Evolutionary conservation across 116 monocot species (phyloP).

Genomic region (Phalaenopsis hybrid): DNA sequence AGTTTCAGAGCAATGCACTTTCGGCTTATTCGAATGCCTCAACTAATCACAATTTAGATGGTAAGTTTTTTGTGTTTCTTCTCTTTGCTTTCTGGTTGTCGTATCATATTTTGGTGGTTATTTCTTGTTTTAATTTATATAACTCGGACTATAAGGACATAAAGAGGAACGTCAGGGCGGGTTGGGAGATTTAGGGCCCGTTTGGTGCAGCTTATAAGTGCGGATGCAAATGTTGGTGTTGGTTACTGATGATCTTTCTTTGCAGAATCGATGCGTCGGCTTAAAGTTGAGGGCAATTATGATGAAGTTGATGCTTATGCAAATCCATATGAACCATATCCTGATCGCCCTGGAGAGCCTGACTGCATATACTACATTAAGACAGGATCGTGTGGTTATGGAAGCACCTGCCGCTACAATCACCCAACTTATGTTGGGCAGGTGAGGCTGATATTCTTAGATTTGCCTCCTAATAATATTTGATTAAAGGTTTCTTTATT

Average conservation of each 20-base stretch:
- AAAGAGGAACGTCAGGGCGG: neutral
- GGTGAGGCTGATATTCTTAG: conserved; percentile 11
- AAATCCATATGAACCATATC: no score
- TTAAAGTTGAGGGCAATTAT: no score
- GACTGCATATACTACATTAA: no score
- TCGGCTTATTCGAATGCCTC: conserved; percentile 14
- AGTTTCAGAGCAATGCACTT: conserved; percentile 14
- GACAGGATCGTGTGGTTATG: conserved; percentile 63
- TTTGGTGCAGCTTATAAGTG: no score
- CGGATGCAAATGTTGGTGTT: no score
- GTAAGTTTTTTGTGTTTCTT: conserved; percentile 9
- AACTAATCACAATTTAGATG: conserved; percentile 13
- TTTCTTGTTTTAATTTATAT: neutral
- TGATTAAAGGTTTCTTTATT: neutral
- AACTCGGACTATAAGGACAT: neutral
- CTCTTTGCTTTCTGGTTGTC: neutral
- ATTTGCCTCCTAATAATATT: neutral
- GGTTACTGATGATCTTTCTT: no score
- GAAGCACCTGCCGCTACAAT: conserved; percentile 55
- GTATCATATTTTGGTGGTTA: neutral
- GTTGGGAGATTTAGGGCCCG: neutral
- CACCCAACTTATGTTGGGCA: conserved; percentile 35
- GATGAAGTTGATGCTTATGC: no score
- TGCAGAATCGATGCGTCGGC: no score
- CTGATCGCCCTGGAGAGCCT: no score